Evolutionary conservation across 176 grass and related monocot genomes (phyloP), one percentile per base, ranked within the genome.

Genomic region (Oryza meyeriana): DNA sequence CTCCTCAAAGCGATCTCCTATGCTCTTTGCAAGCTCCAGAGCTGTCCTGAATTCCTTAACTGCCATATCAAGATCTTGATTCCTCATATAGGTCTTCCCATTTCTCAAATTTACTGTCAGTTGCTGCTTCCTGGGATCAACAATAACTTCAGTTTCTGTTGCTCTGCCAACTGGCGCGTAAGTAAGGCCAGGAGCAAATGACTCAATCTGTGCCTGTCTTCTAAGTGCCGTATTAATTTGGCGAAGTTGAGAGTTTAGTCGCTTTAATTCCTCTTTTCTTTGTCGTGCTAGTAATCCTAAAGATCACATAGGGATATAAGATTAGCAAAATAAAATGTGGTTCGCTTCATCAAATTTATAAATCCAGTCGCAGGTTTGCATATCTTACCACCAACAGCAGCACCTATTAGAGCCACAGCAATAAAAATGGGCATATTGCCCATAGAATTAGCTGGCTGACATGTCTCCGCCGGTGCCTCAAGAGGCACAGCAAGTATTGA

Each of bases 201-300:
- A 91, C 12, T 91, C 92, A 87, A 94, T 94, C 76, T 91, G 89
- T 4, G 92, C 92, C 79, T 91, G 89, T 26, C 92, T 88, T 78
- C 88, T 87, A 50, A 94, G 77, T 3, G 67, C 83, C 1, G 77
- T 79, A 39, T 94, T 94, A 40, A 94, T 91, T 76, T 91, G 92
- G 7, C 83, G 89, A 48, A 94, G 84, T 82, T 94, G 92, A 64
- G 86, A 80, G 59, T 94, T 94, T 71, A 89, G 66, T 14, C 61
- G 80, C 77, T 94, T 84, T 64, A 94, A 10, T 69, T 94, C 92
- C 4, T 75, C 86, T 35, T 81, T 94, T 82, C 92, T 94, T 80
- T 71, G 89, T 1, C 92, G 73, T 71, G 86, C 92, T 69, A 94
- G 45, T 24, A 91, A 84, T 74, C 92, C 88, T 94, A 75, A 3